phyloP scores from a whole-genome alignment of 148 eudicot species.

The Rhododendron mucronatum region DNA sequence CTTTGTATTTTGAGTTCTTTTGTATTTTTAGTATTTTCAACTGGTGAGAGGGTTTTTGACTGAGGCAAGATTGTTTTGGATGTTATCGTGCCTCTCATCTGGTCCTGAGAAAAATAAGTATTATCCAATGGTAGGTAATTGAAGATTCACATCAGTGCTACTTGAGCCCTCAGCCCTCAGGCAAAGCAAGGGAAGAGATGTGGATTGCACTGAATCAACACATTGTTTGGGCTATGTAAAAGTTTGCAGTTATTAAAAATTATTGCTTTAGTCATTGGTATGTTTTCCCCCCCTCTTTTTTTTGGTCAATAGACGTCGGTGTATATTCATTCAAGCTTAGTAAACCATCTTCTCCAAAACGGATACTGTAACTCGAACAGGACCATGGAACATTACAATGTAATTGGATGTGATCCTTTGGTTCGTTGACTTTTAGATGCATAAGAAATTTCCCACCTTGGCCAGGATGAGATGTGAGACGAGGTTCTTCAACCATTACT shows the following conservation, averaged over 20 bases:
- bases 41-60: slow-evolving; percentile 90
- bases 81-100: neutral
- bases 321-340: neutral
- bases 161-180: neutral
- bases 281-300: neutral
- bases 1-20: slow-evolving; percentile 79
- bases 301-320: neutral
- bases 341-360: neutral
- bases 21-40: slow-evolving; percentile 64
- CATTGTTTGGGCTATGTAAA: neutral
- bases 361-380: neutral
- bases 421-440: neutral
- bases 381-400: neutral
- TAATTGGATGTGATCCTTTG: neutral
- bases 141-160: neutral
- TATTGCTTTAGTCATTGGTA: neutral
- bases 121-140: neutral
- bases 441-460: neutral
- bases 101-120: neutral
- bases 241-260: neutral
- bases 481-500: neutral
- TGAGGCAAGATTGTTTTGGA: slow-evolving; percentile 31
- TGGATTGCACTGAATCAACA: neutral
- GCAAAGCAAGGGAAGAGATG: neutral
- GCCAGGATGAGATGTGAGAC: neutral